Percentiles rank a stretch among this genome's conserved stretches.
Conservation (phyloP, 306 rosid species). For the Abrus precatorius region DNA sequence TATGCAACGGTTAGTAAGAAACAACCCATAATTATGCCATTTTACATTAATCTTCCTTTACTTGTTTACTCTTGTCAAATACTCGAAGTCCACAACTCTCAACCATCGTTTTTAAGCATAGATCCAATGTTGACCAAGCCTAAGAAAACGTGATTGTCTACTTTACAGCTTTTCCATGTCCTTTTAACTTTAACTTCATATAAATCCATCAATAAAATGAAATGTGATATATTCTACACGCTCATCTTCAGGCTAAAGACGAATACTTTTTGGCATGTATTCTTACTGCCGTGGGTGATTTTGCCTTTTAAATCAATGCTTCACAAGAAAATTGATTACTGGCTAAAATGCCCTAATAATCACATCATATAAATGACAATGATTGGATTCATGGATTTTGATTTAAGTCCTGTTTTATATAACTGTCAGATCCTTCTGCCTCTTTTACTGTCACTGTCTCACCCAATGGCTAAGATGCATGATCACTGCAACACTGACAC, state of each 20-base stretch:
- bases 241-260: neutral
- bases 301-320: neutral
- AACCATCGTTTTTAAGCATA: neutral
- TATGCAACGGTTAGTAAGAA: slow-evolving; percentile 63
- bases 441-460: neutral
- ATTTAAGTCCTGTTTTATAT: neutral
- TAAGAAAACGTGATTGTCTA: neutral
- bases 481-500: neutral
- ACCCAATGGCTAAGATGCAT: neutral
- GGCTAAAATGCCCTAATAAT: neutral
- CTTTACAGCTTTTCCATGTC: neutral
- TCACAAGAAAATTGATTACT: neutral
- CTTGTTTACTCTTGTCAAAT: neutral
- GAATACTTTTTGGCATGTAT: neutral
- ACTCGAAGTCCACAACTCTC: no score
- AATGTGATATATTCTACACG: no score
- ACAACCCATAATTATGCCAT: neutral
- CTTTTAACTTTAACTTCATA: neutral
- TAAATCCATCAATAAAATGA: neutral
- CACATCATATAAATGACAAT: neutral
- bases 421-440: neutral
- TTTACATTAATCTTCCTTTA: slow-evolving; percentile 22
- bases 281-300: neutral
- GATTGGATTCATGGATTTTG: neutral
- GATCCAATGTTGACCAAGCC: neutral